Evolutionary conservation across 805 yeast species (phyloP).

Genomic region (Limtongozyma cylindracea): DNA sequence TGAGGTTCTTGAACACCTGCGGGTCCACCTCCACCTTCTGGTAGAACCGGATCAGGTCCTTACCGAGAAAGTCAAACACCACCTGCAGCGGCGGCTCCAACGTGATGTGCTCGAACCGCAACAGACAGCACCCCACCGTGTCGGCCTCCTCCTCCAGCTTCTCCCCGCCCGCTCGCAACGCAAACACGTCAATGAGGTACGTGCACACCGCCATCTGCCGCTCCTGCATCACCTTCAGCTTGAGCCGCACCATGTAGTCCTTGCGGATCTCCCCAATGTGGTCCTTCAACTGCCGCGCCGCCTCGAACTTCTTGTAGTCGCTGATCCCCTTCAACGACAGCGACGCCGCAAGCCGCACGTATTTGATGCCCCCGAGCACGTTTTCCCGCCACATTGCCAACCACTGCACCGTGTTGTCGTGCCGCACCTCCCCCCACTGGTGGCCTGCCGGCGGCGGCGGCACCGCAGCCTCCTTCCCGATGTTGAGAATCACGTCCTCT

Average conservation of each 20-base stretch:
- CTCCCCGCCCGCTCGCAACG: slow-evolving; percentile 95
- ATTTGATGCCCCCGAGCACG: slow-evolving; percentile 59
- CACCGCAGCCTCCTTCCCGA: slow-evolving; percentile 42
- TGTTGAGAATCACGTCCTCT: slow-evolving; percentile 69
- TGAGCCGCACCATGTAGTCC: slow-evolving; percentile 49
- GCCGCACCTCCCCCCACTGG: slow-evolving; percentile 70
- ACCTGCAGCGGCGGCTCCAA: slow-evolving; percentile 70
- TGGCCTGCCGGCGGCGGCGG: slow-evolving; percentile 81
- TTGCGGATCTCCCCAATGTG: slow-evolving; percentile 49
- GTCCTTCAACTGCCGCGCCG: slow-evolving; percentile 62
- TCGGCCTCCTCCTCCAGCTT: slow-evolving; percentile 95
- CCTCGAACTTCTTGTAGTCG: slow-evolving; percentile 80
- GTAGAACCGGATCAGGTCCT: slow-evolving; percentile 76
- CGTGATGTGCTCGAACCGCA: slow-evolving; percentile 73
- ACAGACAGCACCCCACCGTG: slow-evolving; percentile 93
- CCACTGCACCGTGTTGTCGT: slow-evolving; percentile 87
- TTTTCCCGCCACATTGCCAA: slow-evolving; percentile 95
- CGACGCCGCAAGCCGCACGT: slow-evolving; percentile 76
- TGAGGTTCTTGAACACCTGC: slow-evolving; percentile 78
- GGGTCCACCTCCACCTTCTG: slow-evolving; percentile 81
- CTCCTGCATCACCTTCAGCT: slow-evolving; percentile 54
- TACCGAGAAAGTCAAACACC: slow-evolving; percentile 82
- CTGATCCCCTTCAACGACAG: slow-evolving; percentile 81
- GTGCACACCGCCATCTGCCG: slow-evolving; percentile 90
- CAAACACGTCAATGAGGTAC: slow-evolving; percentile 76